A percentile compares a stretch with the other conserved stretches of the same genome.
Evolutionary conservation across 768 basidiomycete genomes (phyloP).

Genomic region (Mycena olivaceomarginata): DNA sequence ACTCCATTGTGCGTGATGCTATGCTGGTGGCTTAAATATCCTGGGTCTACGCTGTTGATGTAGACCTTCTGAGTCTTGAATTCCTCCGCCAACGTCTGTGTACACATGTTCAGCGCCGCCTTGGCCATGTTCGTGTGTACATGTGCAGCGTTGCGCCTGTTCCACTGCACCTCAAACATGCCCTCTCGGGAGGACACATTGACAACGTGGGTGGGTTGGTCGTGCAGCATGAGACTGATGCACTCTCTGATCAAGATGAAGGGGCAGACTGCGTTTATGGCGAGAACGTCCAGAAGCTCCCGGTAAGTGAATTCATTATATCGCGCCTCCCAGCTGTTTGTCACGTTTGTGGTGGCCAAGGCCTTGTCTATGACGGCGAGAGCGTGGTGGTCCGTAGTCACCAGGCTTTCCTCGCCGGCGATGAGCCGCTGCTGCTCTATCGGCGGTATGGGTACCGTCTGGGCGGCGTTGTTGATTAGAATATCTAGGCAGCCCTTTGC

Average conservation of each 20-base stretch:
- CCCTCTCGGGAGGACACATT: conserved; percentile 62
- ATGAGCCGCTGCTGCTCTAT: conserved; percentile 52
- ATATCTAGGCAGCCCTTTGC: conserved; percentile 52
- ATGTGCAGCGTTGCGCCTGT: conserved; percentile 51
- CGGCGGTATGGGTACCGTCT: conserved; percentile 56
- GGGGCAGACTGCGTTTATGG: conserved; percentile 60
- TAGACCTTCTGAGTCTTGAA: conserved; percentile 54
- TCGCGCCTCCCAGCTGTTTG: conserved; percentile 56
- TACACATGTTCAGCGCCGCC: conserved; percentile 61
- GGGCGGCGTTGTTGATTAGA: conserved; percentile 60
- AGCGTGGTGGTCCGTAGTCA: conserved; percentile 37
- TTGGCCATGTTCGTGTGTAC: conserved; percentile 63
- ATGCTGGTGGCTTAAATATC: conserved; percentile 60
- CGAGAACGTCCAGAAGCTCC: conserved; percentile 59
- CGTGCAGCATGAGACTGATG: conserved; percentile 51
- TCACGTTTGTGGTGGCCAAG: conserved; percentile 33
- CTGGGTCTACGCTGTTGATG: conserved; percentile 60
- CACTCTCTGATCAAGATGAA: conserved; percentile 59
- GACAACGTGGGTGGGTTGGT: conserved; percentile 50
- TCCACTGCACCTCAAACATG: conserved; percentile 53
- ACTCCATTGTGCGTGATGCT: conserved; percentile 52
- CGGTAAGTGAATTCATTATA: conserved; percentile 58
- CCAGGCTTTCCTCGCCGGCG: conserved; percentile 47
- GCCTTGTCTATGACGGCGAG: conserved; percentile 41
- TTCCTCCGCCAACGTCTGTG: conserved; percentile 57